Base-by-base conservation (phyloP, 768 basidiomycete genomes). In the Phlegmacium glaucopus region DNA sequence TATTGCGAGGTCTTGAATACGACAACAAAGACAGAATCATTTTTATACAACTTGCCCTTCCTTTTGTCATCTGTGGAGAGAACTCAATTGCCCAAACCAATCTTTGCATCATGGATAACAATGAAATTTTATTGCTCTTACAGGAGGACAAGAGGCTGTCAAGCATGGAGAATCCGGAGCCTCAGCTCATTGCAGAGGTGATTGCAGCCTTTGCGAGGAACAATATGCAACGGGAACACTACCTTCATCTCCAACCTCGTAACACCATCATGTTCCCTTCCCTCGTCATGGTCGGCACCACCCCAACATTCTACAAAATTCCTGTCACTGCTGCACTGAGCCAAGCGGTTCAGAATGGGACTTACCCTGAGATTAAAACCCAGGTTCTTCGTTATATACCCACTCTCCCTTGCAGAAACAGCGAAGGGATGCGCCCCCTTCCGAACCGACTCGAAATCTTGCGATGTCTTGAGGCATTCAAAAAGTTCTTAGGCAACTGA, bases 111-210 rank as follows among this genome's bases (percentile, higher is more conserved):
- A 49, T 62, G 41, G 53, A 60, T 38, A 46, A 55, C 44, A n/a
- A n/a, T n/a, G 57, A 55, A 28, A 50, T 60, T 44, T 48, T 58
- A 35, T 51, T 63, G 39, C 37, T 63, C 47, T 25, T 58, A 40
- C 56, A 56, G 46, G 48, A 61, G 27, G 60, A 53, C 39, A 52
- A 60, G 45, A 50, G 46, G 27, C 35, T 48, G 25, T 40, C 41
- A 22, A 59, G 58, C 41, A 41, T 44, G 49, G 53, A 47, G 26
- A 60, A 65, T 48, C 59, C 64, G 18, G 63, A 65, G 53, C 56
- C 64, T 48, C 64, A 64, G 48, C 54, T 65, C 27, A 58, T 62
- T 13, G 60, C 64, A 42, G 59, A 57, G 50, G 59, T 62, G 17
- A 61, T 65, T 32, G 60, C 64, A 17, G 64, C 64, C 37, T 63